These are phyloP conservation scores for Talaromyces borbonicus DNA, from an alignment of 495 filamentous ascomycete genomes.

Conservation along the genomic window DNA sequence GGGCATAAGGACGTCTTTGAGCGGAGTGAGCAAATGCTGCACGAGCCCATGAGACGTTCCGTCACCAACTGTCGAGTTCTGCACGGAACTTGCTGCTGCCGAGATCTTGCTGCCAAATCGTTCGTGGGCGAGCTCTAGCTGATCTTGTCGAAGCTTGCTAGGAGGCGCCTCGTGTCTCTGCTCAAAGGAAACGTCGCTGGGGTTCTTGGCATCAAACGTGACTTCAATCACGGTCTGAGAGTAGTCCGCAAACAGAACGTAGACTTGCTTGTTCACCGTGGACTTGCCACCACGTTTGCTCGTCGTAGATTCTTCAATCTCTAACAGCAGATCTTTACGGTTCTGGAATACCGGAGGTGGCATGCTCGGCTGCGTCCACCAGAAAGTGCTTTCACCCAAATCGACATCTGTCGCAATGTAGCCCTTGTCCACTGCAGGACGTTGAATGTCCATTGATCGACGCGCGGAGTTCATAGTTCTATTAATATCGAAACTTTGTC, in stretches of 20 bases:
- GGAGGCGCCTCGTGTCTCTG: constrained; percentile 86
- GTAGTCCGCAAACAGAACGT: constrained; percentile 85
- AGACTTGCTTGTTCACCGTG: constrained; percentile 67
- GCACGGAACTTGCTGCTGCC: constrained; percentile 53
- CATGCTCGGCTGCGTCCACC: constrained; percentile 69
- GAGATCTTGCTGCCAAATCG: constrained; percentile 67
- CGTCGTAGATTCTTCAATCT: constrained; percentile 68
- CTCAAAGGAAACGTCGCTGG: constrained; percentile 60
- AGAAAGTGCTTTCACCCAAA: constrained; percentile 56
- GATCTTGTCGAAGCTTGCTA: constrained; percentile 77
- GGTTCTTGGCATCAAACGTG: constrained; percentile 66
- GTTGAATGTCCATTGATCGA: constrained; percentile 62
- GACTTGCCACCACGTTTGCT: constrained; percentile 58
- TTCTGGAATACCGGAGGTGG: constrained; percentile 74
- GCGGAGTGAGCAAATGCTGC: constrained; percentile 63
- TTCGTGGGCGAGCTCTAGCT: constrained; percentile 75
- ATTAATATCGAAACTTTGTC: constrained; percentile 62
- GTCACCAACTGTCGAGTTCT: constrained; percentile 73
- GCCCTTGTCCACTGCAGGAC: constrained; percentile 60
- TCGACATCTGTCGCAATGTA: constrained; percentile 85
- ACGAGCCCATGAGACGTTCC: constrained; percentile 69
- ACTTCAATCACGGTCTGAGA: constrained; percentile 85
- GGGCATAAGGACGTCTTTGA: constrained; percentile 65
- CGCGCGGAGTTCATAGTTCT: constrained; percentile 41
- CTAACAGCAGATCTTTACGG: constrained; percentile 73